Evolutionary conservation across 2,329 filamentous ascomycete species (phyloP), one percentile per base, ranked within the genome.

Genomic region (Claviceps sp.): DNA sequence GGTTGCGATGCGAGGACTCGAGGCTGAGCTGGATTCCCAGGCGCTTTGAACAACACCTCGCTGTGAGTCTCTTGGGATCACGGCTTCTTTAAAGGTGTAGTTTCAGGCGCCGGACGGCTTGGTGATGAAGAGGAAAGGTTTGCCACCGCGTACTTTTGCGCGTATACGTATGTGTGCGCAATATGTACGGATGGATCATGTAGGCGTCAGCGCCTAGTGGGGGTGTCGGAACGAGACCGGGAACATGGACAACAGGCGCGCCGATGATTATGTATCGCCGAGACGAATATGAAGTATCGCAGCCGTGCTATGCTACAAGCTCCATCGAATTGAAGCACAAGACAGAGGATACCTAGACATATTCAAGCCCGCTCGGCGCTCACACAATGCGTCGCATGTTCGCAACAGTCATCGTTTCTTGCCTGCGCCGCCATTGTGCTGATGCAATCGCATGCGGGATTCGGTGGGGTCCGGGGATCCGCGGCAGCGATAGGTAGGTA

Each of bases 1-100:
- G 57, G 57, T 59, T 53, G 61, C 62, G 55, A 59, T 39, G 51
- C 23, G 43, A 44, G 29, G 14, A 43, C 17, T 47, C 20, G 34
- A 17, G 13, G 39, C 36, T 34, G n/a, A 44, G 47, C 13, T 29
- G 50, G 44, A 43, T 45, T 68, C 68, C 68, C 65, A 66, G 65
- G 68, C 73, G 70, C 73, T 79, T 76, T 71, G 72, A 76, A 72
- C 68, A 69, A 78, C 85, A 83, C 88, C 88, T 94, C 85, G 87
- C 88, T 87, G 83, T 88, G 83, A 85, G 61, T 82, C 86, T 85
- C 85, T 58, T 59, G 52, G 83, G 84, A 83, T 77, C 84, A 90
- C 88, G 86, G 88, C 88, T 64, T 90, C 64, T 90, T 93, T 90
- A 88, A 91, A 90, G 86, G 86, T 75, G 76, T 74, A 50, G 57